phyloP scores from a whole-genome alignment of 2,329 filamentous ascomycete genomes.

The Pseudocercospora eumusae region DNA sequence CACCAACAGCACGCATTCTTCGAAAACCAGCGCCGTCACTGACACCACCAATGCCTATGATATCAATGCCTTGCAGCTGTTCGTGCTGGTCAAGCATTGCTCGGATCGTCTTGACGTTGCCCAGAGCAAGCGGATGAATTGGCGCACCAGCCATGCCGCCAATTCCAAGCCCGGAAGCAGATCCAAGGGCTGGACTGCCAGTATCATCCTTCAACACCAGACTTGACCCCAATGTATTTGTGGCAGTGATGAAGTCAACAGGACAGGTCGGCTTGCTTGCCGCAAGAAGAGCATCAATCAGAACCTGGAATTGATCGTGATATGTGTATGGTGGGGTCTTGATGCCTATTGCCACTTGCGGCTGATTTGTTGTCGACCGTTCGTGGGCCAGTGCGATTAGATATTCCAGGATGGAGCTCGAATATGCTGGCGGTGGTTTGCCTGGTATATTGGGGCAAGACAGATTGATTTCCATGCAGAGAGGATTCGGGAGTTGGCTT shows the following conservation, averaged over 20 bases:
- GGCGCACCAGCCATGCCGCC: conserved; percentile 73
- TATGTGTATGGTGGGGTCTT: conserved; percentile 79
- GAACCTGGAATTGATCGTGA: conserved; percentile 61
- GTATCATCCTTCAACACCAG: conserved; percentile 53
- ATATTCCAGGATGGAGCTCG: conserved; percentile 56
- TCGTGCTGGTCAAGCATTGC: conserved; percentile 56
- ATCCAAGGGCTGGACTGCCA: conserved; percentile 47
- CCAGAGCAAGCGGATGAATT: conserved; percentile 71
- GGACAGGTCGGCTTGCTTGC: conserved; percentile 43
- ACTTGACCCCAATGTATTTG: conserved; percentile 72
- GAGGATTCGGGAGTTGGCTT: conserved; percentile 44
- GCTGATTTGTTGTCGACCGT: neutral
- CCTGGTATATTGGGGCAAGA: conserved; percentile 74
- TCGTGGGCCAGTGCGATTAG: conserved; percentile 49
- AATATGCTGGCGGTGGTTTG: conserved; percentile 71
- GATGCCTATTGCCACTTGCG: conserved; percentile 59
- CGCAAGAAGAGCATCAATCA: conserved; percentile 56
- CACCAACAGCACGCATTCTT: conserved; percentile 68
- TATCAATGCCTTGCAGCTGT: conserved; percentile 55
- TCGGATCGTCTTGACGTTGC: conserved; percentile 71
- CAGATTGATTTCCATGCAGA: conserved; percentile 76
- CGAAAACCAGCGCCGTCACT: conserved; percentile 61
- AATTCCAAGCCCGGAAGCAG: conserved; percentile 58
- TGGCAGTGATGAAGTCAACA: conserved; percentile 70
- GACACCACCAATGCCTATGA: conserved; percentile 75